Evolutionary conservation across 805 yeast genomes (phyloP), one percentile per base, ranked within the genome.

Genomic region (Sporopachydermia quercuum): DNA sequence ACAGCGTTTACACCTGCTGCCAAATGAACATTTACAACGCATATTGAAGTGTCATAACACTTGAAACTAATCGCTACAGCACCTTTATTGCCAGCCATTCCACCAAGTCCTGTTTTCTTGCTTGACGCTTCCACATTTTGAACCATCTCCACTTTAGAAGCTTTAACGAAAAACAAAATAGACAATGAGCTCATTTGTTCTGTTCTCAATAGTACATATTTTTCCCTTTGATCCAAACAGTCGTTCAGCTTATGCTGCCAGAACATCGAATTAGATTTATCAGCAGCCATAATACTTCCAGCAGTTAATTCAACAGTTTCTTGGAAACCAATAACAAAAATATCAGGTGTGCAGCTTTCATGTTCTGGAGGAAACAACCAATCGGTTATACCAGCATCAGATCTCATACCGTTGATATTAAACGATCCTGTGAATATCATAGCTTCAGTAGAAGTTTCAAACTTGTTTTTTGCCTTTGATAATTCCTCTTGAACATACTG

Each of bases 51-150:
- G 19, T 76, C 70, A 1, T 91, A 91, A 56, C 70, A 84, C 39
- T 78, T 73, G 58, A 89, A 82, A 44, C 96, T 69, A n/a, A 91
- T 84, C 0, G 94, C 96, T 44, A 87, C 93, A 3, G 93, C 96
- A 36, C 98, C 98, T 57, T 89, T 89, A 56, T 91, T 89, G n/a
- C 96, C 98, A 0, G 97, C 75, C 63, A 91, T 89, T 36, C 98
- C 98, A 34, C 96, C 96, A 40, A 91, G 63, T 0, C 97, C 98
- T 0, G 97, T 89, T 58, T 89, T 89, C 51, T 89, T 89, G 8
- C 82, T 72, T n/a, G 87, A 71, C n/a, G 96, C 96, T 48, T 86
- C 87, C 3, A 91, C 96, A 51, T 80, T 78, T 11, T 83, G 80
- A 3, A 91, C 76, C 40, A 65, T 53, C 15, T 60, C 55, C 18